A percentile compares a stretch with the other conserved stretches of the same genome.
phyloP scores from a whole-genome alignment of 495 filamentous ascomycete species.

The Friedmanniomyces simplex region DNA sequence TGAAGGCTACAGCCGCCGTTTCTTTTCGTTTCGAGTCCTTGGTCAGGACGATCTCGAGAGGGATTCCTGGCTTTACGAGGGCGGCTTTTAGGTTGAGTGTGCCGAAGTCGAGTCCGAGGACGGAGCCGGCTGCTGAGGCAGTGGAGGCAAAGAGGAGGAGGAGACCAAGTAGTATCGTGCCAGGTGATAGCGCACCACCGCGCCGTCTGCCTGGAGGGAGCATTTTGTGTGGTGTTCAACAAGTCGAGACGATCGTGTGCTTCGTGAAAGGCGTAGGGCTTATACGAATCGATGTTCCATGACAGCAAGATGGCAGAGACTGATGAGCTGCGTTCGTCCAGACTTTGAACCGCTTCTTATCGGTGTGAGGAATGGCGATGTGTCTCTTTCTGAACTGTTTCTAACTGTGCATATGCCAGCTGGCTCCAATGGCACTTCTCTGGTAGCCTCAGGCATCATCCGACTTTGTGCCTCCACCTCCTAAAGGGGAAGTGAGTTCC shows the following conservation, averaged over 20 bases:
- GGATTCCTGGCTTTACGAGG: slow-evolving; percentile 93
- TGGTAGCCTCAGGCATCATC: neutral
- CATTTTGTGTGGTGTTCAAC: slow-evolving; percentile 13
- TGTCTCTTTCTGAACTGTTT: neutral
- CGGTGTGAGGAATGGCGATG: neutral
- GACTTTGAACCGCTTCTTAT: neutral
- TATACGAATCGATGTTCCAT: neutral
- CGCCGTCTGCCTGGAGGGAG: slow-evolving; percentile 21
- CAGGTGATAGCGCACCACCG: neutral
- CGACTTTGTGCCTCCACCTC: too few relatives aligned
- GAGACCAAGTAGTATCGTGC: slow-evolving; percentile 38
- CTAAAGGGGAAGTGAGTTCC: too few relatives aligned
- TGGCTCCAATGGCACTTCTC: neutral
- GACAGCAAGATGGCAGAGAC: neutral
- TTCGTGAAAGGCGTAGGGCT: neutral
- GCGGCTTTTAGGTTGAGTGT: slow-evolving; percentile 96
- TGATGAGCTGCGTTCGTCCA: neutral
- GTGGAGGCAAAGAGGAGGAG: slow-evolving; percentile 45
- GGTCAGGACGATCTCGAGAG: slow-evolving; percentile 95
- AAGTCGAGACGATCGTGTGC: neutral
- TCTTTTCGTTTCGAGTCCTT: slow-evolving; percentile 98
- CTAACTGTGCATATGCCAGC: neutral
- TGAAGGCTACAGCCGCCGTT: slow-evolving; percentile 83
- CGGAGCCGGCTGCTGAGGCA: slow-evolving; percentile 50
- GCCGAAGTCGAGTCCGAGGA: slow-evolving; percentile 87